A percentile compares a stretch with the other conserved stretches of the same genome.
Evolutionary conservation across 371 early-diverging fungal genomes (phyloP).

Genomic region (Mucor circinelloides): DNA sequence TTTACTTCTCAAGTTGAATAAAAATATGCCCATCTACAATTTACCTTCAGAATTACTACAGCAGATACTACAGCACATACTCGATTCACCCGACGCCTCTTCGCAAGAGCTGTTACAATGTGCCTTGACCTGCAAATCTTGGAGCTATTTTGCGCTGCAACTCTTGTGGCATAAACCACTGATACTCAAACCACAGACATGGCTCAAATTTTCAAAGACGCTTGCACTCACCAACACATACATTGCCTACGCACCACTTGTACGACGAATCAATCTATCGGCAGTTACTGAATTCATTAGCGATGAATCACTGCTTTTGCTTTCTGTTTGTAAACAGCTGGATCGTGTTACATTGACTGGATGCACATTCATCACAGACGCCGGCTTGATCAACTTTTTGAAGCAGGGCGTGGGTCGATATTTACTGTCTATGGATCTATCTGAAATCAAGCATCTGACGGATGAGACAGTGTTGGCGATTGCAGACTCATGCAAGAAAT

Average conservation of each 20-base stretch:
- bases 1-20: background rate
- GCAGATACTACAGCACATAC: constrained; percentile 49
- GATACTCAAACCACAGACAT: constrained; percentile 30
- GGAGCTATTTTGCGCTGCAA: constrained; percentile 53
- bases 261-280: constrained; percentile 66
- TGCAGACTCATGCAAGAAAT: constrained; percentile 37
- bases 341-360: constrained; percentile 64
- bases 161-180: constrained; percentile 56
- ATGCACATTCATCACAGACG: constrained; percentile 49
- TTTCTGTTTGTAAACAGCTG: constrained; percentile 55
- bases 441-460: constrained; percentile 40
- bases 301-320: constrained; percentile 40
- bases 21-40: constrained; percentile 4
- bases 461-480: constrained; percentile 38
- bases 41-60: constrained; percentile 49
- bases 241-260: constrained; percentile 54
- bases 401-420: constrained; percentile 22
- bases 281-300: constrained; percentile 48
- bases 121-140: constrained; percentile 47
- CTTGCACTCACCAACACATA: constrained; percentile 15
- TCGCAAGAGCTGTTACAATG: constrained; percentile 41
- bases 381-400: constrained; percentile 47
- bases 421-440: constrained; percentile 48
- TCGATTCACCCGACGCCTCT: constrained; percentile 32
- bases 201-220: constrained; percentile 31